phyloP scores from a whole-genome alignment of 441 rosid species.

The Theobroma grandiflorum region DNA sequence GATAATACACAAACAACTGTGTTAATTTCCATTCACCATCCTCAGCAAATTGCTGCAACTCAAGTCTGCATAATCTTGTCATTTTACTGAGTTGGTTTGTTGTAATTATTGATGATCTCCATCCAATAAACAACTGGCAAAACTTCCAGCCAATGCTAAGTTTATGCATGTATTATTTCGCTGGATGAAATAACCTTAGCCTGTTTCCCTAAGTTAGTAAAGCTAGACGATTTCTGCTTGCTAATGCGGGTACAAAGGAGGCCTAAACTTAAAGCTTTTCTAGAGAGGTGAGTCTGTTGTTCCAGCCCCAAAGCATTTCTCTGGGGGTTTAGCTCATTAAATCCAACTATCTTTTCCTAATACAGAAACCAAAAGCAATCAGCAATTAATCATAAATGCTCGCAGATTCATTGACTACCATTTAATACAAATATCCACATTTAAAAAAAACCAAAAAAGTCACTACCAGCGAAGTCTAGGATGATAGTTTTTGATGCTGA shows the following conservation, averaged over 20 bases:
- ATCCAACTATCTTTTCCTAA: neutral
- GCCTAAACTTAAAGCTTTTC: neutral
- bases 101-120: no score
- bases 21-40: neutral
- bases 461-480: neutral
- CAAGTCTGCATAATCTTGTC: no score
- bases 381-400: neutral
- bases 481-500: neutral
- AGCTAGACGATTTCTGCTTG: neutral
- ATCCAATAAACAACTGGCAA: no score
- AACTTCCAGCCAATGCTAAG: no score
- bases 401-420: no score
- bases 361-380: neutral
- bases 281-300: neutral
- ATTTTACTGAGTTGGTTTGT: no score
- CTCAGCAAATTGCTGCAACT: neutral
- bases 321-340: neutral
- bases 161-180: neutral
- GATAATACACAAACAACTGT: neutral
- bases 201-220: neutral
- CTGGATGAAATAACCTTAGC: no score
- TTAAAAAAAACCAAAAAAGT: no score
- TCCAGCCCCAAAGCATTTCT: neutral
- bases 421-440: no score
- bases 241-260: neutral